phyloP scores from a whole-genome alignment of 768 basidiomycete species.

The Psilocybe cubensis region DNA sequence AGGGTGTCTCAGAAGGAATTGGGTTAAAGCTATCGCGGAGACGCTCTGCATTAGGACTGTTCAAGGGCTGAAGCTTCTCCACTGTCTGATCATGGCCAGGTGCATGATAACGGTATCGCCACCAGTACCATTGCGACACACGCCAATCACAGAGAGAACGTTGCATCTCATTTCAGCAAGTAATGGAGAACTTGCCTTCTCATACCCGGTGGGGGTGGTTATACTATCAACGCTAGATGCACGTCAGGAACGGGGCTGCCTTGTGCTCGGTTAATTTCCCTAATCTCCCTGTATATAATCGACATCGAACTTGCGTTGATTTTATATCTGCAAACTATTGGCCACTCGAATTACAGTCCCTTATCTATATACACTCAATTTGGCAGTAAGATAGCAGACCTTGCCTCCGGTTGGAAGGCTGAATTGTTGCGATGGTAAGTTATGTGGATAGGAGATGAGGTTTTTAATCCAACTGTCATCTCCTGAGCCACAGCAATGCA shows the following conservation, averaged over 20 bases:
- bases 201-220: not conserved
- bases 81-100: not conserved
- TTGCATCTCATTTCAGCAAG: not conserved
- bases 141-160: not conserved
- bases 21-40: not conserved
- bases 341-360: not conserved
- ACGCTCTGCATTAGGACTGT: not conserved
- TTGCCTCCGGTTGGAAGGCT: not conserved
- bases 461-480: too few relatives aligned
- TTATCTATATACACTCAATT: not conserved
- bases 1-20: not conserved
- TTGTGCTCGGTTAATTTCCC: not conserved
- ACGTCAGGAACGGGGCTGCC: not conserved
- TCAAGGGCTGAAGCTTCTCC: not conserved
- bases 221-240: not conserved
- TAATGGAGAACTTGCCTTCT: not conserved
- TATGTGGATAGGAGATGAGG: not conserved
- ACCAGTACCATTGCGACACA: not conserved
- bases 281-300: not conserved
- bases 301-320: not conserved
- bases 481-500: too few relatives aligned
- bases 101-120: not conserved
- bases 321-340: not conserved
- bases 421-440: not conserved
- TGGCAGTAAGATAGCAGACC: not conserved